Evolutionary conservation across 169 alveolate species (phyloP).

Genomic region (Plasmodium gallinaceum): DNA sequence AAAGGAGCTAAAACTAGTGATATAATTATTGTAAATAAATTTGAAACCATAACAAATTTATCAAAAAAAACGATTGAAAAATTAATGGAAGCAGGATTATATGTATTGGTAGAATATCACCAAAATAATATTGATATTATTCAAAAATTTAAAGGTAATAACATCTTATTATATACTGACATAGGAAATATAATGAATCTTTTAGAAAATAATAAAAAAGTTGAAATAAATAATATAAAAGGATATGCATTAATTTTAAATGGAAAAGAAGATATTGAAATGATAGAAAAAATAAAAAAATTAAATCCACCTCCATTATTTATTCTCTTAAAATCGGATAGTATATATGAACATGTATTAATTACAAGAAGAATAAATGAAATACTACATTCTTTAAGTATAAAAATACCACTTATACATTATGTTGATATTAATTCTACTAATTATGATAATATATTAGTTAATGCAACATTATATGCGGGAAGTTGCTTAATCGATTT

Average conservation of each 20-base stretch:
- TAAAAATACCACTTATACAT: constrained; percentile 52
- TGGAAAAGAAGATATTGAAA: constrained; percentile 52
- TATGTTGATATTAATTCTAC: constrained; percentile 38
- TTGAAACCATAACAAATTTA: constrained; percentile 18
- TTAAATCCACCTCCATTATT: constrained; percentile 33
- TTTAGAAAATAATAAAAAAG: constrained; percentile 10
- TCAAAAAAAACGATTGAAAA: constrained; percentile 29
- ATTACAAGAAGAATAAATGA: constrained; percentile 60
- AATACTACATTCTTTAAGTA: constrained; percentile 36
- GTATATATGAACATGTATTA: constrained; percentile 51
- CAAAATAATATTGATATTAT: constrained; percentile 19
- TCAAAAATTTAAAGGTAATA: constrained; percentile 2
- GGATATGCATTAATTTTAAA: constrained; percentile 47
- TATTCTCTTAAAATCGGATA: constrained; percentile 45
- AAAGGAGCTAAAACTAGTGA: constrained; percentile 56
- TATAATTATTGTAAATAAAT: constrained; percentile 23
- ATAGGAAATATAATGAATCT: not conserved
- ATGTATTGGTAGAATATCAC: constrained; percentile 21
- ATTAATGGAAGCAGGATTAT: constrained; percentile 38
- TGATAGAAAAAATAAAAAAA: constrained; percentile 31
- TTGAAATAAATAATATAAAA: constrained; percentile 16
- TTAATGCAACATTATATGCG: constrained; percentile 48
- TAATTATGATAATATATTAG: constrained; percentile 57
- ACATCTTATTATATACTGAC: constrained; percentile 19
- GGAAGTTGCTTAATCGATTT: constrained; percentile 68